Base-by-base conservation (phyloP, 805 yeast genomes). In the Kregervanrija fluxuum region DNA sequence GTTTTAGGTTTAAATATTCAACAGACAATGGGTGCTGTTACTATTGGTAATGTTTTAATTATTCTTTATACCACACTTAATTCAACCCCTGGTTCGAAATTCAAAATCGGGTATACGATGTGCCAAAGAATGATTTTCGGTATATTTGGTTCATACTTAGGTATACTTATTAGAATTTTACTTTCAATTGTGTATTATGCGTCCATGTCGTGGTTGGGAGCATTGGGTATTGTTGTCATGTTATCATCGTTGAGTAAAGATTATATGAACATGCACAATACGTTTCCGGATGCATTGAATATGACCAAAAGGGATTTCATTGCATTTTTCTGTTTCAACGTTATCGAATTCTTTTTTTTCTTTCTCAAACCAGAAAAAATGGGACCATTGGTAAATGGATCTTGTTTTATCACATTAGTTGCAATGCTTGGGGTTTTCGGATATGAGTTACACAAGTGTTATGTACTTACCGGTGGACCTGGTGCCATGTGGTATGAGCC, bases 61-160 rank as follows among this genome's bases (percentile, higher is more conserved):
- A 59, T 68, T 34, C 16, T 57, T 5, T 64, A 67, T 44, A 69
- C 77, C 5, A 47, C 69, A 31, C 64, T 73, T 9, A 73, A 73
- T 52, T 67, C 74, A 15, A 64, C 61, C 39, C 75, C 74, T 1
- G 79, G 79, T 38, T 51, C 59, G 11, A 69, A 73, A 41, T 74
- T 67, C 64, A 75, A 72, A 50, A 64, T 74, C 41, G 77, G 78
- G 1, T 74, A 62, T 49, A 67, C 77, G 4, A 63, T 74, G 11
- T 64, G 62, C 41, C 62, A 66, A 22, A 57, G 79, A 41, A 64
- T 64, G 45, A 59, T 70, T 2, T 73, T 69, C 56, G 79, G 79
- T 2, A 60, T 73, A 35, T 55, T 60, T 42, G 76, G 78, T 1
- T 62, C 74, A 4, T 62, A 54, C 40, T 41, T 72, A 30, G 71